Evolutionary conservation across 2,329 filamentous ascomycete genomes (phyloP), one percentile per base, ranked within the genome.

Genomic region (Trichoderma guizhouense): DNA sequence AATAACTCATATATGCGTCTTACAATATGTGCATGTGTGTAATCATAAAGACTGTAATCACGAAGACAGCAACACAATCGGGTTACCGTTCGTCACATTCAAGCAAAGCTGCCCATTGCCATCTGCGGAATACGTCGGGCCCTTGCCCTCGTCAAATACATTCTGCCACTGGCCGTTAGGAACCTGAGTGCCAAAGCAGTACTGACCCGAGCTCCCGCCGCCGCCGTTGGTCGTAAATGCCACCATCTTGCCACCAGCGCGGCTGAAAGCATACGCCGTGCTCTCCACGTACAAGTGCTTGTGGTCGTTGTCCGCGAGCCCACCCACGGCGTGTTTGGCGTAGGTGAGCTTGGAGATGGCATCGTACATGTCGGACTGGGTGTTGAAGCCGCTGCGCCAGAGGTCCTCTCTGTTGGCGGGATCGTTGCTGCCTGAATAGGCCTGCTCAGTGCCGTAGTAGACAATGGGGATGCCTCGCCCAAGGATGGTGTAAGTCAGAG

Each of bases 381-480:
- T 86, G 73, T 82, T 76, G 78, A 86, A 90, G 7, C 79, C 80
- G 12, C 85, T 86, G 12, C 84, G 79, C 89, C 89, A 91, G 55
- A 87, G 81, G 8, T 88, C 86, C 76, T 90, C 88, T n/a, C 88
- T 86, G 75, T 86, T 86, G 65, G 83, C 84, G 0, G 84, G 80
- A 9, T 87, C 87, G 60, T 80, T 80, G 47, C 78, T 82, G n/a
- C 82, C 83, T 2, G 82, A 78, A 77, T 85, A 89, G 72, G 86
- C 87, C 76, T 92, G 90, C 79, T 92, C 90, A 73, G 90, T 88
- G 32, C 90, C 90, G 74, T 90, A 86, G 79, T 91, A 92, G 39
- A 91, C 83, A 70, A 91, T 88, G 1, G 89, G 89, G 51, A 91
- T 87, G 24, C 90, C 90, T 69, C 90, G 84, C 3, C 82, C 82